Base-by-base conservation (phyloP, 305 asterid genomes). In the Solanum hybrid region DNA sequence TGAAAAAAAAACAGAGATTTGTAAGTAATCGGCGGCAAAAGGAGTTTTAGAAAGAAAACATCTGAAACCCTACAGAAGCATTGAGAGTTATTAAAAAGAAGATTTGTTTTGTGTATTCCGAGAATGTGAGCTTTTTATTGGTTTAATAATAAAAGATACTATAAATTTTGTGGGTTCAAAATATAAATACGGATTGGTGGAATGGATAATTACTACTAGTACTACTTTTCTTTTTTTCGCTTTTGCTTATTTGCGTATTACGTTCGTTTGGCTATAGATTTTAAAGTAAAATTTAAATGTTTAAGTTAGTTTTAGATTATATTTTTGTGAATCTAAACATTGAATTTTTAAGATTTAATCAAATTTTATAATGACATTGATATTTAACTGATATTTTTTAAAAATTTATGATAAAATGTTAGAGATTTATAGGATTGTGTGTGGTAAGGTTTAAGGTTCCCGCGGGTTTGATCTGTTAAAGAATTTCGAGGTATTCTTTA, bases 41-140 rank as follows among this genome's bases (percentile, higher is more conserved):
- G 10, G 34, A 64, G 78, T 71, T 26, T 71, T 66, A 66, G 75
- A 9, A 36, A 26, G 90, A 91, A 88, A 88, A 90, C 92, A 93
- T 89, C 79, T 84, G 93, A 92, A 93, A 94, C 98, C 96, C 98
- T 92, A 92, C 90, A 40, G 4, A 42, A 10, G 4, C 73, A 76
- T 13, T 6, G 17, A 36, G 46, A 79, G 60, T 76, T 22, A 42
- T 64, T 88, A 40, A 51, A 40, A 32, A n/a, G 29, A 69, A 71
- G 16, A 32, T 46, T 89, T 27, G 77, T 88, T 51, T 77, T 80
- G 93, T 78, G 86, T 17, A 64, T 90, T 86, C 87, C 92, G 38
- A 91, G 91, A 90, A 90, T 88, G 42, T 64, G 35, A 89, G 38
- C 31, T 37, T 88, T 78, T 86, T 64, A 71, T 36, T 35, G 11